Evolutionary conservation across 1,284 basidiomycete species (phyloP).

Genomic region (Xerocomus cyaneibrunnescens): DNA sequence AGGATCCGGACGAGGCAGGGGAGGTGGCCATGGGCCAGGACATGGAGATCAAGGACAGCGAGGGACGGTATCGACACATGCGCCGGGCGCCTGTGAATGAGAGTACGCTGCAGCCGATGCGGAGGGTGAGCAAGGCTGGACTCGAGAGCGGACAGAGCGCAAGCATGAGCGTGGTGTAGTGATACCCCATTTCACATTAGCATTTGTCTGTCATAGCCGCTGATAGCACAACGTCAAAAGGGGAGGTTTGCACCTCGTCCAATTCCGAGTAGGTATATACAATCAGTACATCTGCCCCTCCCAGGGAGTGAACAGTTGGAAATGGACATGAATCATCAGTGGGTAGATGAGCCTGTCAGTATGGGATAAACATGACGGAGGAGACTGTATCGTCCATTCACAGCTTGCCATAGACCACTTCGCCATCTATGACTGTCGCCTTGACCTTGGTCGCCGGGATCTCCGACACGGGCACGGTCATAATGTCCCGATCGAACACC

Average conservation of each 20-base stretch:
- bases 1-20: constrained; percentile 28
- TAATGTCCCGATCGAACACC: constrained; percentile 76
- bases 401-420: constrained; percentile 60
- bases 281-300: too few relatives aligned
- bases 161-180: constrained; percentile 7
- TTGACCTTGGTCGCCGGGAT: constrained; percentile 55
- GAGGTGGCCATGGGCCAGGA: constrained; percentile 68
- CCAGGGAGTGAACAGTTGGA: too few relatives aligned
- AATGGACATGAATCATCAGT: too few relatives aligned
- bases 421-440: constrained; percentile 74
- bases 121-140: constrained; percentile 87
- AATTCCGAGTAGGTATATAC: too few relatives aligned
- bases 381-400: constrained; percentile 6
- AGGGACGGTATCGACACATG: constrained; percentile 81
- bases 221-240: too few relatives aligned
- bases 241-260: too few relatives aligned
- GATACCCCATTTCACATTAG: constrained; percentile 18
- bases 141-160: constrained; percentile 57
- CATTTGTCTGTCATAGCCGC: too few relatives aligned
- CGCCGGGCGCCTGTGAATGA: constrained; percentile 83
- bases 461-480: constrained; percentile 59
- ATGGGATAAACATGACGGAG: too few relatives aligned
- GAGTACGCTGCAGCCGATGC: constrained; percentile 79
- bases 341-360: too few relatives aligned
- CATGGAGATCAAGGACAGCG: constrained; percentile 80